Base-by-base conservation (phyloP, 495 filamentous ascomycete species). In the Neurospora sp. region DNA sequence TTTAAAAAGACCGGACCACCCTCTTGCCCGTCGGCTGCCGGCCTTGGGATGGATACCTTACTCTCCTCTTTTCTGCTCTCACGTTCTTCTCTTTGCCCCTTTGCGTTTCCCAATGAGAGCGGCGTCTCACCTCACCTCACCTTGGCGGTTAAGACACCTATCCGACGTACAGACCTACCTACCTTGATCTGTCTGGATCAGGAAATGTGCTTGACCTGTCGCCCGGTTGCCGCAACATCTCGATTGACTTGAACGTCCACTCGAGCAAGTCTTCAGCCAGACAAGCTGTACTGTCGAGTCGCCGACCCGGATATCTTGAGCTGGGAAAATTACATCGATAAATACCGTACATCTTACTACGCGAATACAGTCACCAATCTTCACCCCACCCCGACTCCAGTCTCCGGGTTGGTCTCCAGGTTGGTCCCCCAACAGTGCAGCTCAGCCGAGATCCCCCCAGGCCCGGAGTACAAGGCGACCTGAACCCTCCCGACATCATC, bases 1-100 rank as follows among this genome's bases (percentile, higher is more conserved):
- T 7, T 70, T 70, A 28, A 42, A 70, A 34, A 74, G 73, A 74
- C 70, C 76, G 76, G 78, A 77, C 76, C 77, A 72, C 71, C 70
- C 76, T 76, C 71, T 72, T 72, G 72, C 40, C 77, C 48, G 73
- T 77, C 77, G 73, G 69, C 71, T 69, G 77, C 74, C 69, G 73
- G 71, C 76, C 21, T 71, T 76, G 74, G 77, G 66, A 74, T 75
- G 11, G 37, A 9, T 10, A 73, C 73, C 70, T 62, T 75, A 43
- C 28, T n/a, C 24, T 72, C 42, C 21, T 40, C 43, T 28, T 21
- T 54, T 39, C 43, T 28, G n/a, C 36, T 17, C 42, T 24, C 38
- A n/a, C 17, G 19, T 31, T 34, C 72, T 70, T 15, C 62, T n/a
- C 39, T 59, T 71, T 62, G 59, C 38, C 45, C 42, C 66, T 37